Conservation (phyloP, 305 asterid genomes). For the Solanum chacoense region DNA sequence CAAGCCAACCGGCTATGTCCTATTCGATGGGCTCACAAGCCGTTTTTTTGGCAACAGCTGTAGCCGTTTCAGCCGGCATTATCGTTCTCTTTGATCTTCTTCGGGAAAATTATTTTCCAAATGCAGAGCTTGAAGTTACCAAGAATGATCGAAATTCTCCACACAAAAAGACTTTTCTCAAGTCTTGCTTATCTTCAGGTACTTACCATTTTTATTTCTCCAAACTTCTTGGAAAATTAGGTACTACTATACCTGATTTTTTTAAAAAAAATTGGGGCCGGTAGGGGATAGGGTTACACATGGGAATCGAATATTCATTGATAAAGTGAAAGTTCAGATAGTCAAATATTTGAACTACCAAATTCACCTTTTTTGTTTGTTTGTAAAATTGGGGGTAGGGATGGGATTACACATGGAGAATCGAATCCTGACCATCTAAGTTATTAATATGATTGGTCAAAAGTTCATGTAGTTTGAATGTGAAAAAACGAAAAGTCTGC, state of each 20-base stretch:
- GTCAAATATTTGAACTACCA: no score
- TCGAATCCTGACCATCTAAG: no score
- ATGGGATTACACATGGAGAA: not conserved
- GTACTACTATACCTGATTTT: not conserved
- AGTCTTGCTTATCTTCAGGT: not conserved
- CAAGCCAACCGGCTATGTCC: not conserved
- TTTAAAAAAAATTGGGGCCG: not conserved
- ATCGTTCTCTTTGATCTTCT: constrained; percentile 50
- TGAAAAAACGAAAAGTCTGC: no score
- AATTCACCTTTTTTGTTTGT: no score
- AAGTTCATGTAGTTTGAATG: no score
- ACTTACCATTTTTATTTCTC: not conserved
- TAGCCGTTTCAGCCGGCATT: constrained; percentile 86
- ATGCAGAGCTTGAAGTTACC: not conserved
- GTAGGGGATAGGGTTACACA: not conserved
- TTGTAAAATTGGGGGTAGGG: no score
- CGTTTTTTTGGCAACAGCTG: constrained; percentile 68
- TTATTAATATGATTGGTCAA: no score
- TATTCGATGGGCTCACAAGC: constrained; percentile 54
- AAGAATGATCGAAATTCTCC: not conserved
- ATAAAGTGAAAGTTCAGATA: no score
- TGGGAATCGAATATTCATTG: no score
- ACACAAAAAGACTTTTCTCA: not conserved
- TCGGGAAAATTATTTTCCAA: constrained; percentile 25
- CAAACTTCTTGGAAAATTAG: not conserved